Percentiles rank a stretch among this genome's conserved stretches.
phyloP scores from a whole-genome alignment of 129 eudicot genomes.

The Flaveria robusta region DNA sequence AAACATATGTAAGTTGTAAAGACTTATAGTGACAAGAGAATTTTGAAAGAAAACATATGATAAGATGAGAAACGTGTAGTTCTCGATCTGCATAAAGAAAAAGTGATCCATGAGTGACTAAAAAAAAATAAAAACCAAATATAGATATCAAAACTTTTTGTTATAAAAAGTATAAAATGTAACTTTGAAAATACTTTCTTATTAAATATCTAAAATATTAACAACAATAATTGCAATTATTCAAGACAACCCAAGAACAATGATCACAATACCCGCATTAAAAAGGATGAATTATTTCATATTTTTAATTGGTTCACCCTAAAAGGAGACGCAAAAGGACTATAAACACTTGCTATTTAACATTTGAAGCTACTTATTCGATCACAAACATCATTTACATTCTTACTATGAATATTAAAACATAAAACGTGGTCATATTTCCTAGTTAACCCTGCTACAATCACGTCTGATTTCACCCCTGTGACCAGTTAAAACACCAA shows the following conservation, averaged over 20 bases:
- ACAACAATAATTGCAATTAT: neutral
- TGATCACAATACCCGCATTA: neutral
- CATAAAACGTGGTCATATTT: too few species aligned
- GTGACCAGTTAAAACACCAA: constrained; percentile 57
- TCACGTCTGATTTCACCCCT: constrained; percentile 54
- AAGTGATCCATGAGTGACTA: neutral
- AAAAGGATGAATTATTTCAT: neutral
- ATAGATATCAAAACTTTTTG: neutral
- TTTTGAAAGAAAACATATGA: too few species aligned
- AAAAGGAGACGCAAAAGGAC: neutral
- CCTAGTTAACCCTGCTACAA: constrained; percentile 36
- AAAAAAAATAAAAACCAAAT: too few species aligned
- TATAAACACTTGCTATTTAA: constrained; percentile 3
- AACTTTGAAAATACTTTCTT: neutral
- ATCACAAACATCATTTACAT: neutral
- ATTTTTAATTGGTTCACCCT: neutral
- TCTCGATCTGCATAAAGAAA: too few species aligned
- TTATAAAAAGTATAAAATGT: neutral
- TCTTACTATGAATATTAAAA: neutral
- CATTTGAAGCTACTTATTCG: constrained; percentile 22
- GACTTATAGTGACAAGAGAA: too few species aligned
- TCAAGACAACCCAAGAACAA: neutral
- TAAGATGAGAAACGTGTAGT: too few species aligned
- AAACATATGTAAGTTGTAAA: too few species aligned
- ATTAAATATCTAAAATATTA: neutral